Evolutionary conservation across 768 basidiomycete species (phyloP).

Genomic region (Boletus barrowsii): DNA sequence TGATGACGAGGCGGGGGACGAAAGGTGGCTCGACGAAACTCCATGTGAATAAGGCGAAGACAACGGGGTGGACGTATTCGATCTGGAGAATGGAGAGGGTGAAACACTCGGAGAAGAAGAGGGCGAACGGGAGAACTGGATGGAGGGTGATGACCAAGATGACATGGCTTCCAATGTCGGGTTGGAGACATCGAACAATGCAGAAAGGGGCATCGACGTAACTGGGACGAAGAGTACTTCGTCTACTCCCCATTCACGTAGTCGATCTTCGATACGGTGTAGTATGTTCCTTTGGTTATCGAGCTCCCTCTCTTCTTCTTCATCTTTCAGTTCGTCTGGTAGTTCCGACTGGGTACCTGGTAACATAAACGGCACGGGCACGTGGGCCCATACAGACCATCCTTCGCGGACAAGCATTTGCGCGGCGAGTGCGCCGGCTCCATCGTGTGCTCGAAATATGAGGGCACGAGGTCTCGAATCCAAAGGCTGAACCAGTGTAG

Average conservation of each 20-base stretch:
- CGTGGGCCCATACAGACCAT: conserved; percentile 75
- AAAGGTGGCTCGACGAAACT: conserved; percentile 24
- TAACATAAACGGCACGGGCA: conserved; percentile 37
- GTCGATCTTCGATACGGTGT: conserved; percentile 47
- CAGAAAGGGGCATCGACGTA: conserved; percentile 17
- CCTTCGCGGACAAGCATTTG: conserved; percentile 72
- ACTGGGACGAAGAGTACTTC: conserved; percentile 64
- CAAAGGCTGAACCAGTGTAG: conserved; percentile 1
- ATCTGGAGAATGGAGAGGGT: conserved; percentile 33
- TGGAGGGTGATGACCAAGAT: conserved; percentile 25
- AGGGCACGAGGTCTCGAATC: conserved; percentile 43
- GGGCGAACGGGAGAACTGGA: conserved; percentile 23
- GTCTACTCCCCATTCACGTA: conserved; percentile 70
- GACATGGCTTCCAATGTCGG: conserved; percentile 16
- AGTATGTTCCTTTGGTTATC: conserved; percentile 42
- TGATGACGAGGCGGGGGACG: conserved; percentile 25
- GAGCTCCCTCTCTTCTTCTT: conserved; percentile 34
- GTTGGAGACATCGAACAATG: conserved; percentile 22
- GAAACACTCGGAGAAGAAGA: conserved; percentile 33
- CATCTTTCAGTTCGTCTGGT: conserved; percentile 31
- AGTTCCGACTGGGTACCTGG: conserved; percentile 35
- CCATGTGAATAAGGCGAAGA: conserved; percentile 29
- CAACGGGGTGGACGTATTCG: conserved; percentile 29
- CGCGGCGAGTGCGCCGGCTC: conserved; percentile 69
- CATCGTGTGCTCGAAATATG: conserved; percentile 72